These are phyloP conservation scores for Russula brevipes DNA, from an alignment of 768 basidiomycete species.

Conservation along the genomic window DNA sequence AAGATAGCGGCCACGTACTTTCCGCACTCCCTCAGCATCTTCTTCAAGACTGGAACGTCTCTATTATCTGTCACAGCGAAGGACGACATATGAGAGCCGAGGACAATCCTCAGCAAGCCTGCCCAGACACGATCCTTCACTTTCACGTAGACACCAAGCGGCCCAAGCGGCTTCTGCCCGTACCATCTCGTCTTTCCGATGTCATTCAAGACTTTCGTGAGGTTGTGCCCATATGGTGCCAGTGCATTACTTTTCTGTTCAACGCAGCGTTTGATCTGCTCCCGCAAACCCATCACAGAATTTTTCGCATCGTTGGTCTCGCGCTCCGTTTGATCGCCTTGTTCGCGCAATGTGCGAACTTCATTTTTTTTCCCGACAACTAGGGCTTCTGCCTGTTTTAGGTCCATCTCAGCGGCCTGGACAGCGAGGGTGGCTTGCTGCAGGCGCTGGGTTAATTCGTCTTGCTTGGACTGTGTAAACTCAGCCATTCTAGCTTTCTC, in stretches of 20 bases:
- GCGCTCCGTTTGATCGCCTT: conserved; percentile 37
- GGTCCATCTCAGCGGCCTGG: conserved; percentile 9
- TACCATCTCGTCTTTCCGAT: conserved; percentile 54
- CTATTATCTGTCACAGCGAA: conserved; percentile 70
- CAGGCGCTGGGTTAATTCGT: conserved; percentile 51
- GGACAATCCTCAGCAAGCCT: conserved; percentile 53
- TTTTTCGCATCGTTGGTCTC: conserved; percentile 34
- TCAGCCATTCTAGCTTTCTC: conserved; percentile 26
- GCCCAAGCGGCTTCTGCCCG: conserved; percentile 67
- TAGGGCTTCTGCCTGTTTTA: conserved; percentile 6
- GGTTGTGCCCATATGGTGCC: conserved; percentile 56
- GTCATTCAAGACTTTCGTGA: conserved; percentile 50
- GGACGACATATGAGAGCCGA: conserved; percentile 54
- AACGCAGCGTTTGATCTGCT: conserved; percentile 46
- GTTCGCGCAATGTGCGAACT: conserved; percentile 1
- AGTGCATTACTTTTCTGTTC: conserved; percentile 54
- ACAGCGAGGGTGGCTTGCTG: conserved; percentile 38
- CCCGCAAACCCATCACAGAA: conserved; percentile 43
- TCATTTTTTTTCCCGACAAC: conserved; percentile 10
- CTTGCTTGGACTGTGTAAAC: conserved; percentile 57
- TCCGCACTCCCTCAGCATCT: conserved; percentile 49
- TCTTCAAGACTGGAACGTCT: conserved; percentile 55
- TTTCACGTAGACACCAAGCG: conserved; percentile 74
- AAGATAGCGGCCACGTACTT: conserved; percentile 46
- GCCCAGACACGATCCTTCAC: conserved; percentile 68